A percentile compares a stretch with the other conserved stretches of the same genome.
These are phyloP conservation scores for Fonsecaea pedrosoi DNA, from an alignment of 2,329 filamentous ascomycete species.

Conservation along the genomic window DNA sequence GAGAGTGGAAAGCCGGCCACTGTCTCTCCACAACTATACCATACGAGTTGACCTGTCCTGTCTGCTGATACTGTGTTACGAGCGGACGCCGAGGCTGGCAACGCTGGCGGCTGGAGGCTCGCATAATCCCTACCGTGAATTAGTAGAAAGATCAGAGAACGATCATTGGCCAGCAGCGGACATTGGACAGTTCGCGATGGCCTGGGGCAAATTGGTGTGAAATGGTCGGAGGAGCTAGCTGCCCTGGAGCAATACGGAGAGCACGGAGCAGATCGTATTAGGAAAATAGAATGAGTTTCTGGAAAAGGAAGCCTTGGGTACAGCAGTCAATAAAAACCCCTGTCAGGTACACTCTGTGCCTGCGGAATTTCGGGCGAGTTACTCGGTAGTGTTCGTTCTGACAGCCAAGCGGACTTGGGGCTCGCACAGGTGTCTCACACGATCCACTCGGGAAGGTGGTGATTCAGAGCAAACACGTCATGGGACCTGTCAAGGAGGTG, in stretches of 20 bases:
- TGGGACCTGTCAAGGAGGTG: neutral
- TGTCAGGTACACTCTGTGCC: neutral
- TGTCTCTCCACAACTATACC: constrained; percentile 1
- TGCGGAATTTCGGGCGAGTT: constrained; percentile 19
- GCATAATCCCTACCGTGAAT: neutral
- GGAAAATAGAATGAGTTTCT: constrained; percentile 25
- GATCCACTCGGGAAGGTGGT: constrained; percentile 10
- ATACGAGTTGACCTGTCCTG: neutral
- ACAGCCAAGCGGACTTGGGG: neutral
- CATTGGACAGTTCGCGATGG: neutral
- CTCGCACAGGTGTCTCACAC: constrained; percentile 10
- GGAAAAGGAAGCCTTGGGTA: constrained; percentile 6
- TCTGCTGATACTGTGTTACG: neutral
- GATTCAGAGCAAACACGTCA: constrained; percentile 9
- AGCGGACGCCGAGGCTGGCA: neutral
- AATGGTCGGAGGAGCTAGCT: constrained; percentile 10
- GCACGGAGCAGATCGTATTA: constrained; percentile 30
- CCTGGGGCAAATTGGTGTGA: constrained; percentile 8
- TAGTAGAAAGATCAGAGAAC: constrained; percentile 1
- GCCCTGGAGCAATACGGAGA: constrained; percentile 23
- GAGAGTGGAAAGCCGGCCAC: neutral
- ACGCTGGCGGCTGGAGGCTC: neutral
- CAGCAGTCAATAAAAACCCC: neutral
- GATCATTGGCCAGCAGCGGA: neutral
- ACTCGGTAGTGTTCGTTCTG: neutral